A percentile compares a stretch with the other conserved stretches of the same genome.
These are phyloP conservation scores for Pseudonitzschia multistriata DNA, from an alignment of 108 stramenopile genomes.

Conservation along the genomic window DNA sequence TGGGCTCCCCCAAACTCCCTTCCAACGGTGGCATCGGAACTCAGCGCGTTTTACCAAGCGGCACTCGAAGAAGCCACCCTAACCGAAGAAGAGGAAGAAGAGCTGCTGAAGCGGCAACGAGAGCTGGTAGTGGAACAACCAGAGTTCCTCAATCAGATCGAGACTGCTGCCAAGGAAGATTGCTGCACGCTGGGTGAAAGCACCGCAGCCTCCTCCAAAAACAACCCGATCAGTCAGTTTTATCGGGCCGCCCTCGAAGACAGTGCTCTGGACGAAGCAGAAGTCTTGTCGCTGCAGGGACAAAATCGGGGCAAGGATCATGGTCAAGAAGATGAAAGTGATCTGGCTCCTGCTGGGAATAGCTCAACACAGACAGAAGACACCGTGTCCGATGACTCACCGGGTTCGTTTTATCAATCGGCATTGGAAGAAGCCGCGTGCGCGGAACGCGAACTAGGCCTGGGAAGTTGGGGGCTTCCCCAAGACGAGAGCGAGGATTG, in stretches of 20 bases:
- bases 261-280: slow-evolving; percentile 1
- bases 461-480: too few relatives aligned
- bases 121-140: neutral
- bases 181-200: neutral
- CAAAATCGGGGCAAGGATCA: neutral
- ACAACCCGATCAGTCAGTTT: slow-evolving; percentile 2
- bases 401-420: slow-evolving; percentile 8
- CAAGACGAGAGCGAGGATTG: too few relatives aligned
- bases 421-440: neutral
- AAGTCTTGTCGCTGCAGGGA: neutral
- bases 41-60: neutral
- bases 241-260: slow-evolving; percentile 7
- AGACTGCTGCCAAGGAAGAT: neutral
- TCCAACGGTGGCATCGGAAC: neutral
- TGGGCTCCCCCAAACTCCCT: neutral
- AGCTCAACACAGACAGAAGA: neutral
- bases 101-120: neutral
- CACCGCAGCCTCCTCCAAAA: neutral
- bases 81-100: slow-evolving; percentile 10
- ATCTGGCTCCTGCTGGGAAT: neutral
- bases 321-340: neutral
- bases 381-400: neutral
- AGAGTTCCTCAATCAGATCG: neutral
- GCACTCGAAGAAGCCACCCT: slow-evolving; percentile 4
- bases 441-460: neutral